Base-by-base conservation (phyloP, 768 basidiomycete species). In the Tricholoma flavovirens region DNA sequence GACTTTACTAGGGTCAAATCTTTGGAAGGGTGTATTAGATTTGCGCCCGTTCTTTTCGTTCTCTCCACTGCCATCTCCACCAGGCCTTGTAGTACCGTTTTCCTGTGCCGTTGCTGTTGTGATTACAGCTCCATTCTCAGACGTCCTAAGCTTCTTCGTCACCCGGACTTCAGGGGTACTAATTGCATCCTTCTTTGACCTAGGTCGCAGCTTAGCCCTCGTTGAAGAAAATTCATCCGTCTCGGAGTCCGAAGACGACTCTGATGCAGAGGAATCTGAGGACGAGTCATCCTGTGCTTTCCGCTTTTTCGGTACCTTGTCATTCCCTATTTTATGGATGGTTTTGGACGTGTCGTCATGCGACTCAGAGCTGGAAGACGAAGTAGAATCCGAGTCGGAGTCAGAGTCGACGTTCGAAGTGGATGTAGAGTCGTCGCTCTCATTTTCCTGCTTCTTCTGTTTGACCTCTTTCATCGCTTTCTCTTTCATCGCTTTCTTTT, bases 11-110 rank as follows among this genome's bases (percentile, higher is more conserved):
- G 78, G 75, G 60, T 93, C 86, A 58, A 95, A 81, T 22, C 94
- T 76, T 66, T 84, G 83, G 76, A 98, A 99, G 17, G 90, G 86
- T 51, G 82, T 78, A 63, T 83, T 87, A 33, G 66, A 62, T 63
- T 76, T 71, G 36, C 75, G 72, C 21, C 64, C 73, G 1, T 57
- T 49, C 64, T 75, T 74, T 59, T 73, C 59, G 52, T 68, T 65
- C 22, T 57, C 60, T 10, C 51, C 61, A 55, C 65, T 68, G 36
- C 54, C 56, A 36, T 57, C 32, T 12, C 55, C 59, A 15, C 59
- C 57, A 4, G 63, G 59, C 12, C 64, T 50, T 9, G 58, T 26
- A 5, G 24, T 51, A 17, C 58, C 57, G 15, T 45, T 46, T 46
- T 59, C 46, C 21, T 56, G 58, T 33, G 73, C 70, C 10, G 76